Evolutionary conservation across 176 grass and related monocot species (phyloP), one percentile per base, ranked within the genome.

Genomic region (Secale cereale): DNA sequence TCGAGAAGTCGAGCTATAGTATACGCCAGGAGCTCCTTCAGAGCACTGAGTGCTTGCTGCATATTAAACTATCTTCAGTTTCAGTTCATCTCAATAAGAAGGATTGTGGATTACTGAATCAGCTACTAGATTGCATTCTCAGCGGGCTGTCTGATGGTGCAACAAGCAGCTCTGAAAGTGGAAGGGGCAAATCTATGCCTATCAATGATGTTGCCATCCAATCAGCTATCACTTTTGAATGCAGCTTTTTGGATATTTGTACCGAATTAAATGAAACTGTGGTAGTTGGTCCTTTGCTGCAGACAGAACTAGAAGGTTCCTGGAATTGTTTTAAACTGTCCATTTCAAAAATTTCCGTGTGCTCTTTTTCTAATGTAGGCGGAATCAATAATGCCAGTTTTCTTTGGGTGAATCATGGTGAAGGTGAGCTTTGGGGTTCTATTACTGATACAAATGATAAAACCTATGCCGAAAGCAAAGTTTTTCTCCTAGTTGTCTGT

Each of bases 401-500:
- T 89, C 83, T 94, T 75, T 95, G 86, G 86, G 74, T 96, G 70
- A 94, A 94, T 76, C 93, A 96, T 86, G 88, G 84, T 75, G 91
- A 94, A 84, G 91, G 91, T 73, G 90, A 98, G 82, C 81, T 98
- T 79, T 89, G 90, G 89, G 93, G 93, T 70, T 94, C 90, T 50
- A 73, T 95, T 60, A 59, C 67, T 41, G 77, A 37, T 75, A 79
- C 68, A 33, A 41, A 83, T 81, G 87, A 86, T 71, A 68, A 87
- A 87, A 33, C 66, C 32, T 31, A 73, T 87, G 83, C 84, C 71
- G 81, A 77, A 76, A 88, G 67, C 63, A 85, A 94, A 89, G 86
- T 92, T 45, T 70, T 94, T 83, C 90, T 94, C 85, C 23, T 99
- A 74, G 77, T 99, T 78, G 82, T 77, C 59, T 96, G 93, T 50